Evolutionary conservation across 495 filamentous ascomycete species (phyloP).

Genomic region (Hypoxylon fragiforme): DNA sequence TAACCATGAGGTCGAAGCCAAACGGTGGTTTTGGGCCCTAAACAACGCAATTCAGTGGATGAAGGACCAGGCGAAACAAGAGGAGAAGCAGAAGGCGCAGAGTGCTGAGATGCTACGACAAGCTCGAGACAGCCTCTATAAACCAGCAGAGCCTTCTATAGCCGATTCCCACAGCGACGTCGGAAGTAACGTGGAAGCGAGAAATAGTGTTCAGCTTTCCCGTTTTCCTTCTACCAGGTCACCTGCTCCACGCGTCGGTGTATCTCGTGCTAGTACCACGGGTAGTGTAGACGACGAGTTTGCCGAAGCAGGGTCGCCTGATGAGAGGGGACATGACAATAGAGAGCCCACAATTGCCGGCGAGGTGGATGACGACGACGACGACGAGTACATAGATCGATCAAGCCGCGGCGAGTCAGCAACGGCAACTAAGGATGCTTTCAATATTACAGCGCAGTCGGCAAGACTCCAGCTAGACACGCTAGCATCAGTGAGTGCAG

Average conservation of each 20-base stretch:
- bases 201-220: conserved; percentile 50
- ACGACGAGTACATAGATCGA: conserved; percentile 81
- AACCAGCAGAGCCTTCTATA: conserved; percentile 40
- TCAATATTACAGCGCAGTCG: conserved; percentile 94
- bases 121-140: conserved; percentile 65
- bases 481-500: conserved; percentile 78
- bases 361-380: conserved; percentile 65
- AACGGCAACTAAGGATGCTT: conserved; percentile 79
- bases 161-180: conserved; percentile 56
- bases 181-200: conserved; percentile 49
- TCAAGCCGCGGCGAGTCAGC: conserved; percentile 76
- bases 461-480: conserved; percentile 90
- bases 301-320: conserved; percentile 41
- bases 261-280: conserved; percentile 42
- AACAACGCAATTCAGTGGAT: conserved; percentile 99
- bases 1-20: conserved; percentile 91
- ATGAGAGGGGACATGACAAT: conserved; percentile 33
- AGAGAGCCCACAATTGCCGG: conserved; percentile 17
- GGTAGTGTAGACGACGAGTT: conserved; percentile 52
- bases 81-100: conserved; percentile 71
- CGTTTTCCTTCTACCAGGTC: conserved; percentile 45
- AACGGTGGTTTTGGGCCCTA: conserved; percentile 95
- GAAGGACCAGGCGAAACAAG: conserved; percentile 93
- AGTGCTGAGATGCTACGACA: conserved; percentile 77
- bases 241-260: conserved; percentile 23